Percentiles rank a stretch among this genome's conserved stretches.
These are phyloP conservation scores for Albifimbria verrucaria DNA, from an alignment of 2,329 filamentous ascomycete genomes.

Conservation along the genomic window DNA sequence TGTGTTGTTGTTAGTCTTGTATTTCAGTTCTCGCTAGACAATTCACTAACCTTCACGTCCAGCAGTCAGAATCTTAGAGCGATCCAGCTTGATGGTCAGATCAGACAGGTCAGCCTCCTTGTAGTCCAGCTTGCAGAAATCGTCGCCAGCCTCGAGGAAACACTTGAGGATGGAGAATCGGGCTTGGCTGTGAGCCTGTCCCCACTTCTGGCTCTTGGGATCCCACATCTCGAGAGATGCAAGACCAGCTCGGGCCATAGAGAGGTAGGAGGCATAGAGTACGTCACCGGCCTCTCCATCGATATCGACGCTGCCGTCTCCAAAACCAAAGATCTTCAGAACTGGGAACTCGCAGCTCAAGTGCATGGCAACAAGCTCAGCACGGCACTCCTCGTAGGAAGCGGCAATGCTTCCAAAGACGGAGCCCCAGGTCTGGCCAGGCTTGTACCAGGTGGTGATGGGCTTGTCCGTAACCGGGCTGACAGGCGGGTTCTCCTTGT, in stretches of 20 bases:
- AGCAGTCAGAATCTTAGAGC: slow-evolving; percentile 78
- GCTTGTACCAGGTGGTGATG: slow-evolving; percentile 86
- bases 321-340: slow-evolving; percentile 88
- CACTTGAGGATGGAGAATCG: slow-evolving; percentile 83
- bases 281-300: slow-evolving; percentile 78
- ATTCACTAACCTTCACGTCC: slow-evolving; percentile 62
- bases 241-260: slow-evolving; percentile 92
- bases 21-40: neutral
- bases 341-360: slow-evolving; percentile 86
- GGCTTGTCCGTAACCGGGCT: slow-evolving; percentile 75
- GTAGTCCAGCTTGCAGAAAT: slow-evolving; percentile 81
- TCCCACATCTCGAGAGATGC: slow-evolving; percentile 92
- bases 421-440: slow-evolving; percentile 90
- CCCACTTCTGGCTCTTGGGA: slow-evolving; percentile 86
- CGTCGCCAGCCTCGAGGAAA: slow-evolving; percentile 80
- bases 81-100: slow-evolving; percentile 77
- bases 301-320: slow-evolving; percentile 71
- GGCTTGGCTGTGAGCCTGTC: slow-evolving; percentile 87
- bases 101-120: slow-evolving; percentile 72
- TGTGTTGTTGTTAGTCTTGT: slow-evolving; percentile 22
- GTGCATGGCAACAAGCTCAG: slow-evolving; percentile 91
- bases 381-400: slow-evolving; percentile 91
- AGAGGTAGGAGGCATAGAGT: slow-evolving; percentile 82
- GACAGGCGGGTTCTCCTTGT: slow-evolving; percentile 73
- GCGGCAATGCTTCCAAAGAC: slow-evolving; percentile 87